Percentiles rank a stretch among this genome's conserved stretches.
phyloP scores from a whole-genome alignment of 2,329 filamentous ascomycete genomes.

The Aplosporella prunicola region DNA sequence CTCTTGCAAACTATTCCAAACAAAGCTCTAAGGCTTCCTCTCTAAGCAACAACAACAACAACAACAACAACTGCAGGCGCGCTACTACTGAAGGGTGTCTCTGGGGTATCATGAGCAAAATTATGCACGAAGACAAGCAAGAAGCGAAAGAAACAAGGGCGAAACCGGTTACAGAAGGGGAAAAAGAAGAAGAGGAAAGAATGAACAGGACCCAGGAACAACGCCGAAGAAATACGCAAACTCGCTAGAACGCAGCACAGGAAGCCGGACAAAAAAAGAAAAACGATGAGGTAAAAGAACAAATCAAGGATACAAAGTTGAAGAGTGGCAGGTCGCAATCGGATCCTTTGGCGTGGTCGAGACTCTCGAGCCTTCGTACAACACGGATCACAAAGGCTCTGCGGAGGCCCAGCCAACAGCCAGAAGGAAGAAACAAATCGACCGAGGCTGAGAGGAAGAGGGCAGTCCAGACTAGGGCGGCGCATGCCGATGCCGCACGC shows the following conservation, averaged over 20 bases:
- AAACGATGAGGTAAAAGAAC: not conserved
- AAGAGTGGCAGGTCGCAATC: too few relatives aligned
- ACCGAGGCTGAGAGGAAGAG: too few relatives aligned
- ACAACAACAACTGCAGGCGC: not conserved
- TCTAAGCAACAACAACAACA: not conserved
- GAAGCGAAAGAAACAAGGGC: not conserved
- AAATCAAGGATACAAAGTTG: not conserved
- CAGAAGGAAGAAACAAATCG: too few relatives aligned
- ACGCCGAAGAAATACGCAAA: not conserved
- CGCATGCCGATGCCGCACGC: too few relatives aligned
- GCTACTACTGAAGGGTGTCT: not conserved
- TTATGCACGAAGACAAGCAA: conserved; percentile 1
- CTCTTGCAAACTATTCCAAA: too few relatives aligned
- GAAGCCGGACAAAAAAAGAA: not conserved
- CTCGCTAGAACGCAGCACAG: conserved; percentile 12
- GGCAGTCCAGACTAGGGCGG: too few relatives aligned
- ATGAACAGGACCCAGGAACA: not conserved
- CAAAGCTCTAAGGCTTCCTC: too few relatives aligned
- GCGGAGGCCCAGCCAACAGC: too few relatives aligned
- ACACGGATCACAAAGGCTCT: too few relatives aligned
- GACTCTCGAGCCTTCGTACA: too few relatives aligned
- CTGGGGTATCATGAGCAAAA: conserved; percentile 7
- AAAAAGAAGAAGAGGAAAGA: not conserved
- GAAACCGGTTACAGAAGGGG: conserved; percentile 1
- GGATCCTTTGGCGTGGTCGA: too few relatives aligned